A percentile compares a stretch with the other conserved stretches of the same genome.
These are phyloP conservation scores for Coemansia sp. DNA, from an alignment of 192 early-diverging fungal genomes.

Conservation along the genomic window DNA sequence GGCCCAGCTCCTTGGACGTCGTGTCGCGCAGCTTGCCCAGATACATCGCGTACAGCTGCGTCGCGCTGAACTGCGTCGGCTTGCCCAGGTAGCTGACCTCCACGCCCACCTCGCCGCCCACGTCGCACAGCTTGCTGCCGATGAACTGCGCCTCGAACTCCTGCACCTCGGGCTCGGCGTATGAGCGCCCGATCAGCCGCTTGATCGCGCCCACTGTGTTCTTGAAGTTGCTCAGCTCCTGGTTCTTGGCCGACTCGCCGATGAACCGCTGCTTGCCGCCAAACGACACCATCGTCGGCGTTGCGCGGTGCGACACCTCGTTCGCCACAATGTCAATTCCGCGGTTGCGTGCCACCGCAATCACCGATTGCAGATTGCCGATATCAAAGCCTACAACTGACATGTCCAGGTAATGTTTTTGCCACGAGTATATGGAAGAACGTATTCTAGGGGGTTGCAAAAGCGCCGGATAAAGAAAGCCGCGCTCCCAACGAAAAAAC, in stretches of 20 bases:
- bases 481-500: too few relatives aligned
- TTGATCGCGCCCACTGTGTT: conserved; percentile 89
- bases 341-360: conserved; percentile 95
- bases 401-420: conserved; percentile 4
- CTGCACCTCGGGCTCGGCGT: conserved; percentile 77
- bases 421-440: background rate
- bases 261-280: conserved; percentile 92
- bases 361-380: conserved; percentile 92
- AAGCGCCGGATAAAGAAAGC: too few relatives aligned
- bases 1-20: conserved; percentile 76
- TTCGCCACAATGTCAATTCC: conserved; percentile 97
- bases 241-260: conserved; percentile 91
- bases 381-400: conserved; percentile 89
- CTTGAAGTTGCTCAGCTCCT: conserved; percentile 96
- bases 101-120: conserved; percentile 81
- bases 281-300: conserved; percentile 92
- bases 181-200: conserved; percentile 85
- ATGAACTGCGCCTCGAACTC: conserved; percentile 79
- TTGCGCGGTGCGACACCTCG: conserved; percentile 94
- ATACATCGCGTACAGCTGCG: conserved; percentile 93
- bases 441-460: too few relatives aligned
- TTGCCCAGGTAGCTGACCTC: conserved; percentile 80
- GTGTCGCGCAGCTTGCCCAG: conserved; percentile 88
- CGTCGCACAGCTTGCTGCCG: conserved; percentile 74
- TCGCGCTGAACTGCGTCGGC: conserved; percentile 71